These are phyloP conservation scores for Kluyveromyces sp. DNA, from an alignment of 1,139 yeast species.

Conservation along the genomic window DNA sequence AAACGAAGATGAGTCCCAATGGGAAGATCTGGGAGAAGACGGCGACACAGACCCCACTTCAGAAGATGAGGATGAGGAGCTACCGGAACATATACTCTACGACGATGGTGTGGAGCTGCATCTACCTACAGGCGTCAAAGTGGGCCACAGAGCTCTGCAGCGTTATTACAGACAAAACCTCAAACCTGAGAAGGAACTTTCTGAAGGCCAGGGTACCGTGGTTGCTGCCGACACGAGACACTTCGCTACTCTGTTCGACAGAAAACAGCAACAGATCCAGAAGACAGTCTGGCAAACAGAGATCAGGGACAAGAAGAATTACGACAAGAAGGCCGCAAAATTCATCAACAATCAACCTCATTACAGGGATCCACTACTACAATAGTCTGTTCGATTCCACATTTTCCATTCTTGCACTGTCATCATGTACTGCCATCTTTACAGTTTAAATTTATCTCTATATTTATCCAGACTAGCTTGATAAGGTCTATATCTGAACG, in stretches of 20 bases:
- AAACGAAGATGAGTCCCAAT: constrained; percentile 33
- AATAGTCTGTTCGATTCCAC: constrained; percentile 40
- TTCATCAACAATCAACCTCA: constrained; percentile 84
- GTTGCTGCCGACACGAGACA: constrained; percentile 88
- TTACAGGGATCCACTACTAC: constrained; percentile 85
- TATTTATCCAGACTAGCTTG: background rate
- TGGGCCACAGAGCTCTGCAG: constrained; percentile 85
- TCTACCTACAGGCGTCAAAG: constrained; percentile 77
- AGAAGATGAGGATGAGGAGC: constrained; percentile 41
- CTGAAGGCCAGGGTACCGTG: constrained; percentile 91
- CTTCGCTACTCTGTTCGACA: constrained; percentile 46
- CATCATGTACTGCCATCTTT: background rate
- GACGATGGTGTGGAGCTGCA: constrained; percentile 71
- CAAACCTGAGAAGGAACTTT: constrained; percentile 62
- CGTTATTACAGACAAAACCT: constrained; percentile 81
- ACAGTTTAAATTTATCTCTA: background rate
- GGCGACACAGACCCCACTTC: constrained; percentile 38
- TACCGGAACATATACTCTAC: constrained; percentile 42
- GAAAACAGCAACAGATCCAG: constrained; percentile 50
- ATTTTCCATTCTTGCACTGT: too few species aligned
- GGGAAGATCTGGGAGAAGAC: constrained; percentile 34
- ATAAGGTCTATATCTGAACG: background rate
- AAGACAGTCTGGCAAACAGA: constrained; percentile 76
- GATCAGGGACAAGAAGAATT: constrained; percentile 56
- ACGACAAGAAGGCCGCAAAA: constrained; percentile 74